A percentile compares a stretch with the other conserved stretches of the same genome.
Evolutionary conservation across 1,139 yeast species (phyloP).

Genomic region (Spathaspora sp.): DNA sequence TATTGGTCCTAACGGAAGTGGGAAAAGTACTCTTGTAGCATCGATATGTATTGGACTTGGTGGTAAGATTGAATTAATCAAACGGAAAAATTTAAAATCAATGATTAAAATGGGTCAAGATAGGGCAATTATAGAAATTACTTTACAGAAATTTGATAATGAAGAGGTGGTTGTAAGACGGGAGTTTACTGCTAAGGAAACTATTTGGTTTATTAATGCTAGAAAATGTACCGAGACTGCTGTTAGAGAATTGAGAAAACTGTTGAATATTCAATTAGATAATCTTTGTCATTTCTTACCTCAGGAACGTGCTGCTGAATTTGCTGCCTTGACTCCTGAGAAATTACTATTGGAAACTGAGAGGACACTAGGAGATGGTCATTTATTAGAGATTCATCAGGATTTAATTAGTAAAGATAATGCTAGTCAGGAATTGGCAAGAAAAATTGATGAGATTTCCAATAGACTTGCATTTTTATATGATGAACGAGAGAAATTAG

Average conservation of each 20-base stretch:
- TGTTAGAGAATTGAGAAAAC: conserved; percentile 46
- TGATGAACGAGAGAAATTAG: conserved; percentile 30
- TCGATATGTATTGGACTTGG: conserved; percentile 90
- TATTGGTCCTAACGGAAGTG: conserved; percentile 97
- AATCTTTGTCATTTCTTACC: conserved; percentile 94
- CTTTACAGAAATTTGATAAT: conserved; percentile 48
- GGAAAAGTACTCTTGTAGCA: conserved; percentile 91
- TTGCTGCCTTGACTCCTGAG: conserved; percentile 80
- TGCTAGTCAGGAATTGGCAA: conserved; percentile 26
- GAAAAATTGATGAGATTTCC: conserved; percentile 30
- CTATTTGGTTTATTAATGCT: conserved; percentile 63
- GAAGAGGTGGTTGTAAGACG: conserved; percentile 36
- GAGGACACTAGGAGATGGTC: conserved; percentile 70
- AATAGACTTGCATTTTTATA: conserved; percentile 28
- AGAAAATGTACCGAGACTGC: conserved; percentile 38
- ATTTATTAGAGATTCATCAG: conserved; percentile 57
- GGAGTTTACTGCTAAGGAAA: conserved; percentile 40
- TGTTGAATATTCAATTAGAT: conserved; percentile 78
- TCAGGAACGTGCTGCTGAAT: conserved; percentile 92
- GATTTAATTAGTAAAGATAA: conserved; percentile 54
- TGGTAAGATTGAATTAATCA: conserved; percentile 75
- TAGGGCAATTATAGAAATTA: conserved; percentile 59
- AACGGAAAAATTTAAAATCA: conserved; percentile 71
- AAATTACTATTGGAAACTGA: conserved; percentile 75
- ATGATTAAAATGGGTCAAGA: conserved; percentile 77